phyloP scores from a whole-genome alignment of 768 basidiomycete species.

The Mycena indigotica region DNA sequence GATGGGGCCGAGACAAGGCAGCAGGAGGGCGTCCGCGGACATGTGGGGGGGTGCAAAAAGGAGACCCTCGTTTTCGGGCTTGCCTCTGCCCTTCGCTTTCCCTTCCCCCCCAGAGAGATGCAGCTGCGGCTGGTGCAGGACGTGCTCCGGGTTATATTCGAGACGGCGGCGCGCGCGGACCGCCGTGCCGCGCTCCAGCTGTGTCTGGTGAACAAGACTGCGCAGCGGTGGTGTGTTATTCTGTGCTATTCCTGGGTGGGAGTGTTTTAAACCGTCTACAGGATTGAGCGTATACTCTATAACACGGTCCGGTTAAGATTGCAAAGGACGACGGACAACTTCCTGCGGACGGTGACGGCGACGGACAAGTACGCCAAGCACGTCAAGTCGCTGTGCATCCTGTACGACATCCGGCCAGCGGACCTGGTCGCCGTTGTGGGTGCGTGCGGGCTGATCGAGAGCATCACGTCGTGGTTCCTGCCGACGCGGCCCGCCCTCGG shows the following conservation, averaged over 20 bases:
- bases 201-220: background rate
- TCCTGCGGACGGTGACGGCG: constrained; percentile 18
- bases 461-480: constrained; percentile 20
- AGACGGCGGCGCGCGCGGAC: constrained; percentile 1
- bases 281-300: constrained; percentile 24
- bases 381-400: constrained; percentile 17
- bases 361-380: constrained; percentile 11
- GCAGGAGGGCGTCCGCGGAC: background rate
- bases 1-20: background rate
- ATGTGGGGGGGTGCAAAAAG: background rate
- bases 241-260: background rate
- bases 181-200: background rate
- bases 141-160: background rate
- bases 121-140: background rate
- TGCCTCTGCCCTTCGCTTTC: background rate
- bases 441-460: constrained; percentile 12
- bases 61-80: background rate
- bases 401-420: constrained; percentile 14
- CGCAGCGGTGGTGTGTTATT: background rate
- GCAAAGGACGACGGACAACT: constrained; percentile 13
- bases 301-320: constrained; percentile 12
- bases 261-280: background rate
- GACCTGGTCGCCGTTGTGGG: constrained; percentile 15
- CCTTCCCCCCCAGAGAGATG: background rate
- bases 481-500: background rate